Evolutionary conservation across 176 grass and related monocot species (phyloP), one percentile per base, ranked within the genome.

Genomic region (Aegilops tauschii): DNA sequence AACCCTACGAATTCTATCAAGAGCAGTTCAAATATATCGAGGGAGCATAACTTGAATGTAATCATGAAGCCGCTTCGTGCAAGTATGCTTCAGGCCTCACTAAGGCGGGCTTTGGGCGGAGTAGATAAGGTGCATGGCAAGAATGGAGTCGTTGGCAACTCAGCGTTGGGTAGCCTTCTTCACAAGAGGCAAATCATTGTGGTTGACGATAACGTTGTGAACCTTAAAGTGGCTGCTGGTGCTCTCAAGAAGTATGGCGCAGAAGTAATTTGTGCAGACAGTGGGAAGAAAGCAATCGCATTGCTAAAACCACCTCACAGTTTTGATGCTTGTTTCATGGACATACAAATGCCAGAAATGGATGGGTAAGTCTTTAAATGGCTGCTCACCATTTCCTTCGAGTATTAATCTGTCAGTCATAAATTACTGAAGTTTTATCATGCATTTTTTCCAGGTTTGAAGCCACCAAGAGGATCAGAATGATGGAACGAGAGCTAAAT

Each of bases 271-370:
- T 92, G 89, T 42, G 90, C 89, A 77, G 89, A 93, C 7, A 92
- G 90, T 83, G 97, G 94, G 44, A 94, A 97, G 79, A 82, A 63
- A 85, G 97, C 94, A 82, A 93, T 94, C 4, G 49, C 27, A 56
- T 75, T 89, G 86, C 85, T 99, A 54, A 97, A 89, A 81, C 94
- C 92, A 37, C 97, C 97, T 76, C 97, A 97, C 86, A 82, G 16
- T 74, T 99, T 99, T 72, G 92, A 99, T 92, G 97, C 97, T 87
- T 99, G 97, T 90, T 99, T 99, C 84, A 99, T 99, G 97, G 97
- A 99, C 81, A 99, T 99, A 90, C 97, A 99, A 80, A 99, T 99
- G 97, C 97, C 97, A 16, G 97, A 99, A 78, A 99, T 99, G 90
- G 97, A 99, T 83, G 97, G 97, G 97, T 99, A 76, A 80, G 86